Conservation (phyloP, 2,329 filamentous ascomycete genomes). For the Penicillium paneum region DNA sequence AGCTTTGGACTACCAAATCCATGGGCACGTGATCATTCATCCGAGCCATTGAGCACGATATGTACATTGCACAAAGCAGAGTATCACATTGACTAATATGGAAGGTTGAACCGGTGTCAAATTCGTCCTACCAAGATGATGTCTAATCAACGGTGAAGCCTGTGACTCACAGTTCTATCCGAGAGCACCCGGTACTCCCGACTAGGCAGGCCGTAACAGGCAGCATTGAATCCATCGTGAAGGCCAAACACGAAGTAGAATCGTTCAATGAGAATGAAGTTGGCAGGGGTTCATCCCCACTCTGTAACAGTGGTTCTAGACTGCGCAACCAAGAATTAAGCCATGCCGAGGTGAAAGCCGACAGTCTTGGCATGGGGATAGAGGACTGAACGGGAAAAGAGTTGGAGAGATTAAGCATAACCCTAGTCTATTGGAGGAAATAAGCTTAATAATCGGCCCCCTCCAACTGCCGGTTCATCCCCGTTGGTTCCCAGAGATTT, state of each 20-base stretch:
- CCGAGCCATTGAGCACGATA: not conserved
- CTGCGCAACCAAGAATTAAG: not conserved
- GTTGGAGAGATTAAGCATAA: conserved; percentile 1
- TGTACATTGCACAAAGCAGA: not conserved
- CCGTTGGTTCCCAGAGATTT: not conserved
- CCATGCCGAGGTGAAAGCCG: not conserved
- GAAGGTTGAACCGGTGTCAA: not conserved
- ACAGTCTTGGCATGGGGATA: not conserved
- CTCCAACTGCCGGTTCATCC: not conserved
- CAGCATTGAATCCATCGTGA: not conserved
- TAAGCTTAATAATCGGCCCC: not conserved
- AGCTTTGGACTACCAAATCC: not conserved
- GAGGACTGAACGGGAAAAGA: not conserved
- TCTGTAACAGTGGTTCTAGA: not conserved
- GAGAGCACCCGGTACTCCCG: not conserved
- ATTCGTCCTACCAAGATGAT: not conserved
- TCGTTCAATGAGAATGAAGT: not conserved
- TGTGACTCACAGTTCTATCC: not conserved
- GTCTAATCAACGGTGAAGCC: not conserved
- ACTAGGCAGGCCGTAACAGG: not conserved
- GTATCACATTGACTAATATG: not conserved
- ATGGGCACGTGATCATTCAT: not conserved
- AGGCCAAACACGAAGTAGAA: not conserved
- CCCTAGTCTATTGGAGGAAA: not conserved
- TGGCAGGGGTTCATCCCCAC: not conserved